phyloP scores from a whole-genome alignment of 257 asterid genomes.

The Cinchona pubescens region DNA sequence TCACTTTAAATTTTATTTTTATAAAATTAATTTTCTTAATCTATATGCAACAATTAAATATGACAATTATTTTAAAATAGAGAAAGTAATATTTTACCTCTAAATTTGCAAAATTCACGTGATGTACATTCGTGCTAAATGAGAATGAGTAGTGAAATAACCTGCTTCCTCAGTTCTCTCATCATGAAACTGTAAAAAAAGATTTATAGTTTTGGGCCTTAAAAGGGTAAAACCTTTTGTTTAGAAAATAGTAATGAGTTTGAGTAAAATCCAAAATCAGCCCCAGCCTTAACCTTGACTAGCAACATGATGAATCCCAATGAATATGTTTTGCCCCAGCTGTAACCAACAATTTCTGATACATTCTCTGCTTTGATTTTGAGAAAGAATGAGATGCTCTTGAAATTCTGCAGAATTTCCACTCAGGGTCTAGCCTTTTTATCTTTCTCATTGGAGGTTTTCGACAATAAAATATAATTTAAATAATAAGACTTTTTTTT shows the following conservation, averaged over 20 bases:
- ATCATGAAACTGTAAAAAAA: background rate
- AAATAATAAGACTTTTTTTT: too few species aligned
- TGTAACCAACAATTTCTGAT: slow-evolving; percentile 13
- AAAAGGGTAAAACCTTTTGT: slow-evolving; percentile 12
- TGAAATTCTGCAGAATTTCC: too few species aligned
- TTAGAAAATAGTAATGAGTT: background rate
- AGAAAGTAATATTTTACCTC: slow-evolving; percentile 21
- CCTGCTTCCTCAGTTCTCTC: too few species aligned
- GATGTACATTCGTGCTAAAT: background rate
- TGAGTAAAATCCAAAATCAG: background rate
- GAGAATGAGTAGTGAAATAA: background rate
- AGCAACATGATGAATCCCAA: slow-evolving; percentile 1
- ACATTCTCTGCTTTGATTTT: background rate
- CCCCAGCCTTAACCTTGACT: background rate
- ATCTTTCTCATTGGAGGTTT: too few species aligned
- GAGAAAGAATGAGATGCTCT: slow-evolving; percentile 1
- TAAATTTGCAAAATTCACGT: slow-evolving; percentile 5
- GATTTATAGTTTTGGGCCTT: background rate
- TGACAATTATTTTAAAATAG: too few species aligned
- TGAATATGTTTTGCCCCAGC: slow-evolving; percentile 13
- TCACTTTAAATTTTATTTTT: too few species aligned
- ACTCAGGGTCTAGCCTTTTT: too few species aligned
- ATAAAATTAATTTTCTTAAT: too few species aligned
- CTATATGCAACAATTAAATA: too few species aligned
- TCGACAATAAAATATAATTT: too few species aligned